Conservation (phyloP, 179 eudicot genomes). For the Drosera spatulata region DNA sequence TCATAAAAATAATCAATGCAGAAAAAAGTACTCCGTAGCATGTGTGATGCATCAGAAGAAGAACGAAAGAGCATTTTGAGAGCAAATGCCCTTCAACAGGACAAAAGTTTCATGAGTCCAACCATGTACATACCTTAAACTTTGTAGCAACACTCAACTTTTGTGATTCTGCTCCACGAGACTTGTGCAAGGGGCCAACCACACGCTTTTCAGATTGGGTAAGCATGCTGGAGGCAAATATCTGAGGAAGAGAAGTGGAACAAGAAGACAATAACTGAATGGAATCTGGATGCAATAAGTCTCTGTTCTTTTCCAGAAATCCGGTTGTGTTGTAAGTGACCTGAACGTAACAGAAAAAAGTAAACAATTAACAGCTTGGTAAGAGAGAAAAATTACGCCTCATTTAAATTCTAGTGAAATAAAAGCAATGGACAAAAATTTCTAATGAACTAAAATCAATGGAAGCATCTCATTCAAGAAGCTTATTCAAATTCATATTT, state of each 20-base stretch:
- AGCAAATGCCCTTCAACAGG: not conserved
- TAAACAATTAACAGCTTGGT: not conserved
- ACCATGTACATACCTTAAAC: constrained; percentile 60
- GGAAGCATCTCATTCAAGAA: too few species aligned
- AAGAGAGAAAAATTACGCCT: not conserved
- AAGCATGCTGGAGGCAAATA: constrained; percentile 71
- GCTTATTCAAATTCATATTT: not conserved
- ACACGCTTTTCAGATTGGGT: constrained; percentile 79
- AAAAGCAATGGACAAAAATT: too few species aligned
- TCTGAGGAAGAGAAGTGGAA: constrained; percentile 62
- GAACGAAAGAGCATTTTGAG: not conserved
- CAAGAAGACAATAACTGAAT: constrained; percentile 91
- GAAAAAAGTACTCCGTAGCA: too few species aligned
- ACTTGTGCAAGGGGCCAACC: constrained; percentile 65
- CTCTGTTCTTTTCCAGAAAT: constrained; percentile 94
- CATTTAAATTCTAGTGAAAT: too few species aligned
- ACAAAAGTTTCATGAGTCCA: constrained; percentile 2
- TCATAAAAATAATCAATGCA: not conserved
- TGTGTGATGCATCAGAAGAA: too few species aligned
- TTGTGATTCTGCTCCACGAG: constrained; percentile 98
- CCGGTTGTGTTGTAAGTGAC: constrained; percentile 83
- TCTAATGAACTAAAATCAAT: too few species aligned
- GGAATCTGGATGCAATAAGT: constrained; percentile 67
- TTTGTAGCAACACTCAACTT: constrained; percentile 89
- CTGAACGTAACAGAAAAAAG: constrained; percentile 18